A percentile compares a stretch with the other conserved stretches of the same genome.
Evolutionary conservation across 768 basidiomycete species (phyloP).

Genomic region (Tubosaeta sp.): DNA sequence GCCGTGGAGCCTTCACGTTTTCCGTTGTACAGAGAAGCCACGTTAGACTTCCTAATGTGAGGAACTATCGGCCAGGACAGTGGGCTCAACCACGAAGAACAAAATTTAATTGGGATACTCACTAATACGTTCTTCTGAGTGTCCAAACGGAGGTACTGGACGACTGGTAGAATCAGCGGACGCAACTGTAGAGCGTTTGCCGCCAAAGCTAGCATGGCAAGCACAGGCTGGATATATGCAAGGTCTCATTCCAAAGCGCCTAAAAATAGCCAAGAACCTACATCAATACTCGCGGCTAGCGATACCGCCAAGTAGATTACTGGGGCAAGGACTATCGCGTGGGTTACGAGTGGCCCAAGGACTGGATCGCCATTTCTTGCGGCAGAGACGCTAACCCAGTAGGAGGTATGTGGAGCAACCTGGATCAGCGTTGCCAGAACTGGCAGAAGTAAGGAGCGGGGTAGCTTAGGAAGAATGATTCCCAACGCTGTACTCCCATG

Average conservation of each 20-base stretch:
- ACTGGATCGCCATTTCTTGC: slow-evolving; percentile 49
- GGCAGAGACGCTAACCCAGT: slow-evolving; percentile 61
- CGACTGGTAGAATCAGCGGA: slow-evolving; percentile 15
- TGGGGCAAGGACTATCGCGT: slow-evolving; percentile 53
- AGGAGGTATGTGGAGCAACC: slow-evolving; percentile 56
- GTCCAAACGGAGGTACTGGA: slow-evolving; percentile 17
- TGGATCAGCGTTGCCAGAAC: slow-evolving; percentile 40
- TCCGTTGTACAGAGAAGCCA: slow-evolving; percentile 13
- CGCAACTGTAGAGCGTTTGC: slow-evolving; percentile 26
- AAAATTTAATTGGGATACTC: slow-evolving; percentile 1
- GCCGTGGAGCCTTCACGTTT: not conserved
- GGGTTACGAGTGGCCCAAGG: slow-evolving; percentile 56
- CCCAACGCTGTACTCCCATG: slow-evolving; percentile 35
- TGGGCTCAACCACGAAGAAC: not conserved
- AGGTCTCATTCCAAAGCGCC: not conserved
- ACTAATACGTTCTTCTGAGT: slow-evolving; percentile 19
- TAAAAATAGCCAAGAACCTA: slow-evolving; percentile 23
- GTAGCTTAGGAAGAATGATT: slow-evolving; percentile 29
- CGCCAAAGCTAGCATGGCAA: slow-evolving; percentile 23
- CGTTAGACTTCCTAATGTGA: slow-evolving; percentile 17
- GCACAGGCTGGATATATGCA: slow-evolving; percentile 12
- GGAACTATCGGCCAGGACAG: slow-evolving; percentile 16
- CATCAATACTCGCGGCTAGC: slow-evolving; percentile 39
- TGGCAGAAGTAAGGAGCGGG: slow-evolving; percentile 19
- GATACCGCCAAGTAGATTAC: slow-evolving; percentile 49